Evolutionary conservation across 2,329 filamentous ascomycete species (phyloP).

Genomic region (Colletotrichum neosansevieriae): DNA sequence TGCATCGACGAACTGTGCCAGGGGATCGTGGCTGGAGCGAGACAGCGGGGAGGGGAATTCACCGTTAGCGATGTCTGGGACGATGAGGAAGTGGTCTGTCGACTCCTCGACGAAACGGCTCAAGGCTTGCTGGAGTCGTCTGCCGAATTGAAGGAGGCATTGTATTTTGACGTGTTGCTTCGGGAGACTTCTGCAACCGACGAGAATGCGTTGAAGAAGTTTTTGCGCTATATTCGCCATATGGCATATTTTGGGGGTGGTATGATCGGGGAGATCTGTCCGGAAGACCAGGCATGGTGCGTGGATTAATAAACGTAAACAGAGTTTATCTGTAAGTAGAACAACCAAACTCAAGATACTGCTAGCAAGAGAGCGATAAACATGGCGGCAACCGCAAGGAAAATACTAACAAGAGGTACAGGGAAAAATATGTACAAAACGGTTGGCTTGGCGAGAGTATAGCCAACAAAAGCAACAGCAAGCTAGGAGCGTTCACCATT

Average conservation of each 20-base stretch:
- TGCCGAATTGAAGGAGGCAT: background rate
- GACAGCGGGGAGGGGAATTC: background rate
- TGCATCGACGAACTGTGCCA: background rate
- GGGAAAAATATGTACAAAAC: too few relatives aligned
- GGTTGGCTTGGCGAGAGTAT: too few relatives aligned
- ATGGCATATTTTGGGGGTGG: conserved; percentile 20
- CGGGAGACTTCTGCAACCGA: background rate
- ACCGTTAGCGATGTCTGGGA: conserved; percentile 12
- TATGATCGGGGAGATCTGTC: background rate
- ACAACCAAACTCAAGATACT: too few relatives aligned
- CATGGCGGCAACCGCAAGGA: too few relatives aligned
- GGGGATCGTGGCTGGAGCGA: conserved; percentile 4
- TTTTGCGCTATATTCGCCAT: conserved; percentile 1
- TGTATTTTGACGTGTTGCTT: background rate
- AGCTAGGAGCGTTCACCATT: too few relatives aligned
- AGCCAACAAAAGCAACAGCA: too few relatives aligned
- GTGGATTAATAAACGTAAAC: background rate
- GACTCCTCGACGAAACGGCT: conserved; percentile 5
- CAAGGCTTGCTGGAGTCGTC: background rate
- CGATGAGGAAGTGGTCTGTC: background rate
- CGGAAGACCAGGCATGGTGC: conserved; percentile 4
- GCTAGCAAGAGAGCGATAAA: too few relatives aligned
- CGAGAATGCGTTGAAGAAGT: background rate
- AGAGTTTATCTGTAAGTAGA: too few relatives aligned
- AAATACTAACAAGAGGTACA: too few relatives aligned